Evolutionary conservation across 495 filamentous ascomycete genomes (phyloP).

Genomic region (Evernia prunastri): DNA sequence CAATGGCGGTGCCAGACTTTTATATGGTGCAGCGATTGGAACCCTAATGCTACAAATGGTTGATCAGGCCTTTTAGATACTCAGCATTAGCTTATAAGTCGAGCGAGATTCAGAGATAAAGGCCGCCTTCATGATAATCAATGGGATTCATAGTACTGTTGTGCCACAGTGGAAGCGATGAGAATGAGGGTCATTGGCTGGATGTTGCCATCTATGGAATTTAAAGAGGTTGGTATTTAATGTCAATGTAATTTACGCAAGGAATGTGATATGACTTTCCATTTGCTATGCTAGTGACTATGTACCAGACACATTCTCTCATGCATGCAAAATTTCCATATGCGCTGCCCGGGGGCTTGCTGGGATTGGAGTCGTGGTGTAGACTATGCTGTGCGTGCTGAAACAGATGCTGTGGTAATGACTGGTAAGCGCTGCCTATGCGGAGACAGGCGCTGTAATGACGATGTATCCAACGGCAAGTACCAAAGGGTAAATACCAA

Average conservation of each 20-base stretch:
- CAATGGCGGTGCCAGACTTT: conserved; percentile 84
- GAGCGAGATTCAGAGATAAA: not conserved
- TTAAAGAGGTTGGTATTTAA: too few relatives aligned
- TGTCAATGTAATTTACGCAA: too few relatives aligned
- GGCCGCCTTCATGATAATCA: not conserved
- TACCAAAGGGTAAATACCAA: conserved; percentile 34
- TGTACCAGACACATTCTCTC: not conserved
- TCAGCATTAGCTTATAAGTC: too few relatives aligned
- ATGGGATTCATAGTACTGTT: not conserved
- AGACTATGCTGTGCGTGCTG: too few relatives aligned
- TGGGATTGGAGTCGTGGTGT: too few relatives aligned
- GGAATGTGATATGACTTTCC: not conserved
- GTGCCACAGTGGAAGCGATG: too few relatives aligned
- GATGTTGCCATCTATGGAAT: too few relatives aligned
- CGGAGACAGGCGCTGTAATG: not conserved
- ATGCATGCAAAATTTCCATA: not conserved
- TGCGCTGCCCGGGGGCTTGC: too few relatives aligned
- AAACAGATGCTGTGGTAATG: not conserved
- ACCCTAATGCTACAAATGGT: conserved; percentile 26
- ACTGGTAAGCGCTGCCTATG: not conserved
- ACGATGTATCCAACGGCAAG: not conserved
- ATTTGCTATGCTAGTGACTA: not conserved
- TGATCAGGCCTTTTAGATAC: not conserved
- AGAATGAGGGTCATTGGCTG: too few relatives aligned
- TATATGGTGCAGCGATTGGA: conserved; percentile 88